Conservation (phyloP, 2,329 filamentous ascomycete genomes). For the Neoarthrinium moseri region DNA sequence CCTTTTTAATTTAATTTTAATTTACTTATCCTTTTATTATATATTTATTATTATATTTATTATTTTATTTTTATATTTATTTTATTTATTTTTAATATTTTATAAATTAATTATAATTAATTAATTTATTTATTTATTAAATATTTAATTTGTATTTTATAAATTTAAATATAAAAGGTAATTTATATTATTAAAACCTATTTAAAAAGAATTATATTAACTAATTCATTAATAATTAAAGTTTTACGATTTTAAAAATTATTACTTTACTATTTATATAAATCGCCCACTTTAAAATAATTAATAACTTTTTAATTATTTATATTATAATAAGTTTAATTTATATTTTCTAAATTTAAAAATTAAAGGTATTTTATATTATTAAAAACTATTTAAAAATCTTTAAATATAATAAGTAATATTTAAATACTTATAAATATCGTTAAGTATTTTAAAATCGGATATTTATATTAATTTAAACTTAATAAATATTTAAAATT, state of each 20-base stretch:
- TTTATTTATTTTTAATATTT: neutral
- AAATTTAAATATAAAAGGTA: neutral
- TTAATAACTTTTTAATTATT: too few species aligned
- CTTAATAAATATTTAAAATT: neutral
- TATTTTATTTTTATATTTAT: neutral
- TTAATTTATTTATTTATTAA: neutral
- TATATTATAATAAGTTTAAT: too few species aligned
- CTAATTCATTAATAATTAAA: neutral
- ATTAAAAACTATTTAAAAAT: neutral
- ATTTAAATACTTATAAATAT: neutral
- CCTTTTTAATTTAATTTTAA: too few species aligned
- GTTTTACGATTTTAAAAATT: constrained; percentile 4
- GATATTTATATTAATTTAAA: neutral
- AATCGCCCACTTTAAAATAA: too few species aligned
- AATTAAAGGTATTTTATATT: too few species aligned
- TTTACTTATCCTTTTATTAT: too few species aligned
- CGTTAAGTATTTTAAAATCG: too few species aligned
- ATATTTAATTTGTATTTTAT: neutral
- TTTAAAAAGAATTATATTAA: neutral
- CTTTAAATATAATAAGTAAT: neutral
- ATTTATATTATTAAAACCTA: neutral
- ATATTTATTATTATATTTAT: neutral
- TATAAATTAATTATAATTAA: neutral
- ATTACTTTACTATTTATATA: too few species aligned
- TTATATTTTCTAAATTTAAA: too few species aligned